Evolutionary conservation across 805 yeast species (phyloP).

Genomic region (Martiniozyma abietophila): DNA sequence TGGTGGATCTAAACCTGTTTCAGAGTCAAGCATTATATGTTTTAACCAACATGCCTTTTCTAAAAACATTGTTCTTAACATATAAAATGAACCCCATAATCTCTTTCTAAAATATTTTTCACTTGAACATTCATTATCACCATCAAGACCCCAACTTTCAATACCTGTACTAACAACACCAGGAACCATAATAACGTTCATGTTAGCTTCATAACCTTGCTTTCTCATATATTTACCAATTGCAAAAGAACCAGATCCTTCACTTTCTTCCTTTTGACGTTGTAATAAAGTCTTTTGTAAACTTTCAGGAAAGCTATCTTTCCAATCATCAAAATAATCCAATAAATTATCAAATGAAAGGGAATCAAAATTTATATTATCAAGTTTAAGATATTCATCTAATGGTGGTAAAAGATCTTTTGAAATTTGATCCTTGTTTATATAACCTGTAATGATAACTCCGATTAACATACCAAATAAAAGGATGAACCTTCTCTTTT

Average conservation of each 20-base stretch:
- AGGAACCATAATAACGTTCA: constrained; percentile 88
- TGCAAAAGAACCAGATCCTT: constrained; percentile 74
- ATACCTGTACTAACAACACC: constrained; percentile 94
- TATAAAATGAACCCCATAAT: constrained; percentile 94
- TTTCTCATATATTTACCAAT: constrained; percentile 62
- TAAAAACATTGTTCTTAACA: constrained; percentile 85
- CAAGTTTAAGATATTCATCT: constrained; percentile 45
- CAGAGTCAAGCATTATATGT: constrained; percentile 81
- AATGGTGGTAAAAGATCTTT: constrained; percentile 37
- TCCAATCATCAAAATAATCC: constrained; percentile 63
- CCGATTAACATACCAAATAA: constrained; percentile 70
- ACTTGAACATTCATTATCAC: constrained; percentile 73
- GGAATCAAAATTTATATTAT: constrained; percentile 46
- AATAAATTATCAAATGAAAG: constrained; percentile 46
- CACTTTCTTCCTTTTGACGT: constrained; percentile 36
- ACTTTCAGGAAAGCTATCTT: constrained; percentile 58
- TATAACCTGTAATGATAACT: constrained; percentile 52
- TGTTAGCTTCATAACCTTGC: constrained; percentile 43
- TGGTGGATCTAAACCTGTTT: constrained; percentile 90
- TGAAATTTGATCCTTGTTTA: constrained; percentile 32
- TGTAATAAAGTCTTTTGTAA: constrained; percentile 52
- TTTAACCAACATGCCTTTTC: constrained; percentile 92
- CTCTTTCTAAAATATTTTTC: constrained; percentile 81
- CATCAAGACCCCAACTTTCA: constrained; percentile 84
- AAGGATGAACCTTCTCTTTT: constrained; percentile 13